These are phyloP conservation scores for Aspergillus sclerotiicarbonarius DNA, from an alignment of 495 filamentous ascomycete species.

Conservation along the genomic window DNA sequence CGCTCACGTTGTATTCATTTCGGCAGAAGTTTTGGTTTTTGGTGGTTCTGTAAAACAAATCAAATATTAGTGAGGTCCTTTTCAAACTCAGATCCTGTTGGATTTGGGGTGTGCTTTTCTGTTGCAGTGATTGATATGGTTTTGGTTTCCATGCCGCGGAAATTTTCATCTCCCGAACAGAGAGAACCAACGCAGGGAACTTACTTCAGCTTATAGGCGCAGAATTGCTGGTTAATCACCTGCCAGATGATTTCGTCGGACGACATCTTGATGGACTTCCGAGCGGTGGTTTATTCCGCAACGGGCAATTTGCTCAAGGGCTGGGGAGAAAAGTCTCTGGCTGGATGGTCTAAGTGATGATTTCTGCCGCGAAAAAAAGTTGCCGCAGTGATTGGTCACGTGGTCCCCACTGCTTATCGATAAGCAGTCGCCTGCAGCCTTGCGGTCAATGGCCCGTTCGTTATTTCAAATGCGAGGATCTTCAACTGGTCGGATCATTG, in stretches of 20 bases:
- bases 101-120: not conserved
- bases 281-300: no score
- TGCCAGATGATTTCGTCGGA: slow-evolving; percentile 99
- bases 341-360: slow-evolving; percentile 22
- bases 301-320: no score
- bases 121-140: no score
- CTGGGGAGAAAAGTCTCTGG: slow-evolving; percentile 7
- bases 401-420: slow-evolving; percentile 34
- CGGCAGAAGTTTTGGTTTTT: slow-evolving; percentile 94
- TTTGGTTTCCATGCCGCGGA: no score
- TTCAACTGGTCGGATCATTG: not conserved
- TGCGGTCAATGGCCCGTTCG: not conserved
- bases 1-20: slow-evolving; percentile 94
- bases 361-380: slow-evolving; percentile 35
- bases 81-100: not conserved
- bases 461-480: not conserved
- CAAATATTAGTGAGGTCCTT: no score
- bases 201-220: slow-evolving; percentile 93
- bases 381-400: slow-evolving; percentile 29
- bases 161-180: no score
- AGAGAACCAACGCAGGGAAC: slow-evolving; percentile 17
- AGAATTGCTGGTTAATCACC: slow-evolving; percentile 93
- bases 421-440: slow-evolving; percentile 14
- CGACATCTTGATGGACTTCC: slow-evolving; percentile 49
- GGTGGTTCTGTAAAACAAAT: slow-evolving; percentile 59